A percentile compares a stretch with the other conserved stretches of the same genome.
These are phyloP conservation scores for Podosphaera leucotricha DNA, from an alignment of 2,329 filamentous ascomycete genomes.

Conservation along the genomic window DNA sequence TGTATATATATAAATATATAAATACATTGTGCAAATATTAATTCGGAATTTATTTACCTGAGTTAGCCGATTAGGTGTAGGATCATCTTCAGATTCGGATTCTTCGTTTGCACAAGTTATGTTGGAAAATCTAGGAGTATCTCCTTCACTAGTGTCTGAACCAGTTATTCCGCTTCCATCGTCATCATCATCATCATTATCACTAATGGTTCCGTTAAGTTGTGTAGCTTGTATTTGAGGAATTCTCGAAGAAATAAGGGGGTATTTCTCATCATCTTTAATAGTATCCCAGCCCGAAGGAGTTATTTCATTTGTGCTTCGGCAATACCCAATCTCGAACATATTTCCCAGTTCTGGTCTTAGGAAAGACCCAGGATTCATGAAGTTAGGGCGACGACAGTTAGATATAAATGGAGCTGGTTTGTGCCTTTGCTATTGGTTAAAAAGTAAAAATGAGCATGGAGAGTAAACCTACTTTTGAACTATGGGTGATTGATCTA, in stretches of 20 bases:
- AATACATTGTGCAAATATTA: background rate
- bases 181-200: slow-evolving; percentile 3
- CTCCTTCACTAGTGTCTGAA: slow-evolving; percentile 27
- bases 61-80: slow-evolving; percentile 1
- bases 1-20: too few relatives aligned
- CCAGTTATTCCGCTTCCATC: slow-evolving; percentile 18
- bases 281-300: slow-evolving; percentile 46
- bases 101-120: slow-evolving; percentile 35
- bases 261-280: slow-evolving; percentile 31
- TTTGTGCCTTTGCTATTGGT: background rate
- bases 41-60: background rate
- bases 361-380: slow-evolving; percentile 31
- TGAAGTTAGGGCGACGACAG: slow-evolving; percentile 25
- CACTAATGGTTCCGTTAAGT: background rate
- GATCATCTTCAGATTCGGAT: slow-evolving; percentile 23
- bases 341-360: slow-evolving; percentile 40
- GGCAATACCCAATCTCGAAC: slow-evolving; percentile 53
- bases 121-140: slow-evolving; percentile 8
- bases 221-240: slow-evolving; percentile 9
- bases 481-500: background rate
- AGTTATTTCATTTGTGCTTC: slow-evolving; percentile 28
- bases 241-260: slow-evolving; percentile 25
- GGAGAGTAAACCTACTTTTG: background rate
- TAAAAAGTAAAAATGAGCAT: background rate
- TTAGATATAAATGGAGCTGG: slow-evolving; percentile 4